Base-by-base conservation (phyloP, 2,329 filamentous ascomycete genomes). In the Venturia aucupariae region DNA sequence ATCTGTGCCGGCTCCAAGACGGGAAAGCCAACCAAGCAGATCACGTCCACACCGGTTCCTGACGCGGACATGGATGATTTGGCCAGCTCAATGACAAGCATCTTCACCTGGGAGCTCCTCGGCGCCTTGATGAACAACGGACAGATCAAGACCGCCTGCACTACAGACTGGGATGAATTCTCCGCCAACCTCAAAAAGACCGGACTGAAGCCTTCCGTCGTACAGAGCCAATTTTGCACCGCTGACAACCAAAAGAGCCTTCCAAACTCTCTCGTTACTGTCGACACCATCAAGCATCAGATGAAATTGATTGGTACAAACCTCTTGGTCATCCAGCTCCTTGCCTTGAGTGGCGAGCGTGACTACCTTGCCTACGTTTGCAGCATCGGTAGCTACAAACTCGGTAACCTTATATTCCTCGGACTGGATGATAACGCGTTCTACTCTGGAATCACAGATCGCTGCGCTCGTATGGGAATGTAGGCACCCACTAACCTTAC, bases 81-180 rank as follows among this genome's bases (percentile, higher is more conserved):
- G 19, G 51, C 35, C 27, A 57, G 27, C 30, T 35, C 27, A 57
- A 35, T 57, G 5, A 15, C 46, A 51, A 27, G n/a, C 8, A 27
- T 51, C 22, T 57, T 57, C 30, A 22, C 51, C 27, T 32, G 15
- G 51, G 51, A 57, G 30, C 30, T 57, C 6, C 51, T 57, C 17
- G 51, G 51, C 27, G 11, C 19, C 27, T 57, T 57, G 30, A 51
- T 51, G 46, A 57, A 35, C 30, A 57, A 17, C 51, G 51, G 35
- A 15, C 27, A 32, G 35, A 30, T 57, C 51, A 57, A 57, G 51
- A 57, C 51, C 17, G 51, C 30, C 15, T 57, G 51, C 19, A 35
- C 27, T 6, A 57, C n/a, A 57, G 51, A 57, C 51, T 57, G 51
- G 51, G 51, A 57, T 30, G 51, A 27, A 15, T 57, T 57, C 13